These are phyloP conservation scores for Epithemia pelagica DNA, from an alignment of 108 stramenopile species.

Conservation along the genomic window DNA sequence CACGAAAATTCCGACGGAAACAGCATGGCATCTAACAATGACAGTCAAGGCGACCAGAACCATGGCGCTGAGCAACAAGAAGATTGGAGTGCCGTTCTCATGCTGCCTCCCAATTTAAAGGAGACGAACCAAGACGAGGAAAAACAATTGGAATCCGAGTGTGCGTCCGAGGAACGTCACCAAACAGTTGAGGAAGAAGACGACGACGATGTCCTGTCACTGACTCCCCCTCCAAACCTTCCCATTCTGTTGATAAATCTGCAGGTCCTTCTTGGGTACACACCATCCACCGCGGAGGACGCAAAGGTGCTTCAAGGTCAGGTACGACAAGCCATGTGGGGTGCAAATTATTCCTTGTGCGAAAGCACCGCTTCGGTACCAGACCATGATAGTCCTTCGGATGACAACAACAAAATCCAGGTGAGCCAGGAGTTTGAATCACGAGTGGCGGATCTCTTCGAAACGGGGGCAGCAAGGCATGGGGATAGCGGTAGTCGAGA, in stretches of 20 bases:
- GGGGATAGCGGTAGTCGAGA: background rate
- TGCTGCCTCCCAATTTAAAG: slow-evolving; percentile 2
- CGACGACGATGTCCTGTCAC: slow-evolving; percentile 4
- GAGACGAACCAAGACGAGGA: background rate
- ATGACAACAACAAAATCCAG: slow-evolving; percentile 6
- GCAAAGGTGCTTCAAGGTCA: slow-evolving; percentile 11
- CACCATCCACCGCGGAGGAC: slow-evolving; percentile 16
- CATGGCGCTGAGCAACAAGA: no score
- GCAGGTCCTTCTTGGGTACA: slow-evolving; percentile 26
- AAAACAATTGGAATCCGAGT: background rate
- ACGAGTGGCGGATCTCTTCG: slow-evolving; percentile 26
- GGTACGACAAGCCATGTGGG: slow-evolving; percentile 28
- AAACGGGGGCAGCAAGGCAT: slow-evolving; percentile 17
- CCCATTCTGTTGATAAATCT: slow-evolving; percentile 23
- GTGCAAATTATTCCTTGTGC: slow-evolving; percentile 6
- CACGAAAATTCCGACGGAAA: no score
- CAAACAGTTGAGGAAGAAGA: background rate
- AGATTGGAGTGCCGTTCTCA: background rate
- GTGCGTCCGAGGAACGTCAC: background rate
- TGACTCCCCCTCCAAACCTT: slow-evolving; percentile 4
- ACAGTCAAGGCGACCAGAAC: no score
- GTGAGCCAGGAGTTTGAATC: slow-evolving; percentile 27
- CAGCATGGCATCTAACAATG: no score
- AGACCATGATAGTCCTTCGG: background rate
- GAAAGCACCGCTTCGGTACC: background rate